Base-by-base conservation (phyloP, 1,284 basidiomycete species). In the Anthracocystis panici-leucophaei region DNA sequence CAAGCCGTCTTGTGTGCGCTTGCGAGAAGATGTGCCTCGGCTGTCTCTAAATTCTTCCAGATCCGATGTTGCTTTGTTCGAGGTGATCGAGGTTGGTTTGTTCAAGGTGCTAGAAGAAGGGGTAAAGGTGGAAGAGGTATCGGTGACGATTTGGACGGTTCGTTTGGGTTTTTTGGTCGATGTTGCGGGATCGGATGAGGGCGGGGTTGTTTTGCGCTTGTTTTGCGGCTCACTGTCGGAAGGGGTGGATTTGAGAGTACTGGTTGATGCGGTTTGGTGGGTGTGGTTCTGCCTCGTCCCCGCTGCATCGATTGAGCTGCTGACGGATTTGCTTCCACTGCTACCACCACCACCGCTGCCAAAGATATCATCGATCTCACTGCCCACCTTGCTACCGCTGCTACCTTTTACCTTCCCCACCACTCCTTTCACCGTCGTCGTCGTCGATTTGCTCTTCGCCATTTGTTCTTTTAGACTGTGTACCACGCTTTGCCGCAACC, bases 311-410 rank as follows among this genome's bases (percentile, higher is more conserved):
- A 20, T 31, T n/a, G 54, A 21, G 27, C 33, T 12, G 33, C 40
- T n/a, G n/a, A n/a, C 35, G 20, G 52, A 11, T 21, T 42, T 20
- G 23, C 16, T 5, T 6, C 23, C n/a, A 9, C 29, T 16, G 31
- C 25, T 8, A 29, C 35, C n/a, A 9, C 29, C 8, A 20, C 25
- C 5, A 29, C 35, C 23, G 9, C n/a, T 10, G 31, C 44, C 48
- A 23, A 70, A 70, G 29, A 70, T 65, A 20, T 54, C 69, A 42
- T 64, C 63, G 23, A 71, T 71, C 55, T 71, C 68, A 21, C 44
- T 49, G 20, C 11, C 21, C 8, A 5, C 18, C 27, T n/a, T 29
- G 21, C 46, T 18, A 12, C 45, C 12, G 14, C 42, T 18, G 35
- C 53, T 20, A 23, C 20, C 38, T 21, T 41, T 7, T 20, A 3